Evolutionary conservation across 2,329 filamentous ascomycete genomes (phyloP), one percentile per base, ranked within the genome.

Genomic region (Piedraia hortae): DNA sequence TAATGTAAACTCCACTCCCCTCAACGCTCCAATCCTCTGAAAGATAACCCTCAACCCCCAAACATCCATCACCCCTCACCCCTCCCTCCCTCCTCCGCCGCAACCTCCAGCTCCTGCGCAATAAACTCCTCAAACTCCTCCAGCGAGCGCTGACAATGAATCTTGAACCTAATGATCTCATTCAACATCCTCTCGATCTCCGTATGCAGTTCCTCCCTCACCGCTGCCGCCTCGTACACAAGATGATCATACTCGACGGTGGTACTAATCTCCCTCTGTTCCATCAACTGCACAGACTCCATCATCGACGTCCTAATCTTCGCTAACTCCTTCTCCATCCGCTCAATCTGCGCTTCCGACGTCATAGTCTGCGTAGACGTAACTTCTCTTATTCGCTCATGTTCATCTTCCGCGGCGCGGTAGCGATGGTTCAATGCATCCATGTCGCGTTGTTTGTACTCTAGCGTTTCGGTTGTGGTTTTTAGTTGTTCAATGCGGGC

Each of bases 151-250:
- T 97, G 85, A 22, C 97, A 58, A 39, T 93, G 80, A 31, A 97
- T 74, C 51, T 97, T 97, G 62, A 97, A 93, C 39, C 88, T 80
- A 51, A 93, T 89, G 29, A 91, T 72, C 41, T 93, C 80, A 48
- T 91, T 89, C 28, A 97, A 53, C 62, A 93, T 89, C 36, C 68
- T 70, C 50, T 91, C 85, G 36, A 91, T 75, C 44, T 91, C 80
- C 0, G 78, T 90, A 45, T 97, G 85, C n/a, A 97, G 56, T 43
- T 93, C 80, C 44, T 97, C 85, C n/a, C 85, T 65, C 12, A 93
- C 56, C 1, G 74, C 54, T 31, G 75, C 75, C 21, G 75, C 75
- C 14, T 66, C 63, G 24, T 89, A 61, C n/a, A 72, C 77, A 21
- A 93, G 53, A 42, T 91, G 78, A 41, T 93, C 82, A 40, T 90